Conservation (phyloP, 225 moss, liverwort and hornwort genomes). For the Polytrichum commune region DNA sequence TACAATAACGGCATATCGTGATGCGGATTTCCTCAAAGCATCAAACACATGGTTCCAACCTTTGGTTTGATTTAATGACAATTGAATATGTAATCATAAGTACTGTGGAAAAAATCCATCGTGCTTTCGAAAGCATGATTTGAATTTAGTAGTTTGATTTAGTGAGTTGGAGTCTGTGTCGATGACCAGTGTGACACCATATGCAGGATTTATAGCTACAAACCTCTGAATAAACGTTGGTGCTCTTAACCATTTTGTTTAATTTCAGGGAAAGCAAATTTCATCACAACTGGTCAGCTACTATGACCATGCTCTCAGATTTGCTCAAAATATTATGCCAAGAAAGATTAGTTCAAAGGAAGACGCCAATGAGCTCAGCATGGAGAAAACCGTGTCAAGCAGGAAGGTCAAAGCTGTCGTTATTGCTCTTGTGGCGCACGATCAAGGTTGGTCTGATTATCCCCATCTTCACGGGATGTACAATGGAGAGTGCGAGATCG, state of each 20-base stretch:
- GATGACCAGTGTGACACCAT: too few relatives aligned
- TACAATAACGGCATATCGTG: too few relatives aligned
- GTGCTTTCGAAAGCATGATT: neutral
- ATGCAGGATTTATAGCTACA: neutral
- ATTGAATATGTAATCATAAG: too few relatives aligned
- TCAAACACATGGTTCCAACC: too few relatives aligned
- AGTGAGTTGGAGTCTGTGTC: too few relatives aligned
- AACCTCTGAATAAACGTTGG: too few relatives aligned
- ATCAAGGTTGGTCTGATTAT: slow-evolving; percentile 23
- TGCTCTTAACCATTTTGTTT: too few relatives aligned
- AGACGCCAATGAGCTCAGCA: slow-evolving; percentile 12
- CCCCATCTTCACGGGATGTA: slow-evolving; percentile 14
- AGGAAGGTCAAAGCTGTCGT: slow-evolving; percentile 14
- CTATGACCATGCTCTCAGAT: slow-evolving; percentile 28
- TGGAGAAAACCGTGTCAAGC: slow-evolving; percentile 18
- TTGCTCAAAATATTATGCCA: slow-evolving; percentile 23
- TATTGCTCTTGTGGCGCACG: slow-evolving; percentile 29
- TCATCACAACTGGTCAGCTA: slow-evolving; percentile 21
- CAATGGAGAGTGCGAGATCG: slow-evolving; percentile 3
- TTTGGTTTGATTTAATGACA: too few relatives aligned
- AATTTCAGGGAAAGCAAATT: too few relatives aligned
- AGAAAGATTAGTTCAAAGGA: slow-evolving; percentile 7
- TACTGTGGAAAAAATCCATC: too few relatives aligned
- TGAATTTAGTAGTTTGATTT: neutral
- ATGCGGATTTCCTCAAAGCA: too few relatives aligned